A percentile compares a stretch with the other conserved stretches of the same genome.
phyloP scores from a whole-genome alignment of 768 basidiomycete species.

The Podaxis sp. region DNA sequence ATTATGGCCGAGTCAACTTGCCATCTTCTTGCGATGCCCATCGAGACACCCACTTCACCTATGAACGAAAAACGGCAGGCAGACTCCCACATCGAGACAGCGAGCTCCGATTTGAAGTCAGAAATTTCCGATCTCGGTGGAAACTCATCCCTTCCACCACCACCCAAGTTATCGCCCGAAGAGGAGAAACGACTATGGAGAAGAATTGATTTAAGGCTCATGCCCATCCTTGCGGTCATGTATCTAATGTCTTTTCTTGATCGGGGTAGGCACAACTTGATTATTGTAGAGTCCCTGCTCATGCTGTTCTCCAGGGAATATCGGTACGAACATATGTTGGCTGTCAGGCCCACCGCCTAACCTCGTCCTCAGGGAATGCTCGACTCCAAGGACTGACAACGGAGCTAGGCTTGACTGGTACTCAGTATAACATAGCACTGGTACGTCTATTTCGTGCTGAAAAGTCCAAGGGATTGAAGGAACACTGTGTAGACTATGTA shows the following conservation, averaged over 20 bases:
- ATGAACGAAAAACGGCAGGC: not conserved
- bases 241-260: slow-evolving; percentile 65
- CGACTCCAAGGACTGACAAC: slow-evolving; percentile 56
- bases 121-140: slow-evolving; percentile 2
- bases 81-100: not conserved
- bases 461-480: not conserved
- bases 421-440: slow-evolving; percentile 63
- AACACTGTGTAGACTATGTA: slow-evolving; percentile 51
- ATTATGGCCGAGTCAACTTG: not conserved
- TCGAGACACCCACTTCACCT: not conserved
- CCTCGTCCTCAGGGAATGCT: slow-evolving; percentile 48
- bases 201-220: slow-evolving; percentile 53
- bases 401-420: slow-evolving; percentile 51
- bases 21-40: not conserved
- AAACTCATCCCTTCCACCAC: slow-evolving; percentile 1
- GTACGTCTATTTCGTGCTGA: slow-evolving; percentile 25
- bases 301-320: slow-evolving; percentile 40
- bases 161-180: not conserved
- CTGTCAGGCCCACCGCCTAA: not conserved
- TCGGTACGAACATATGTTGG: slow-evolving; percentile 32
- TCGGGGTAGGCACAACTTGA: slow-evolving; percentile 34
- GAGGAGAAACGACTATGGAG: slow-evolving; percentile 45
- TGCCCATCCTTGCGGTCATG: slow-evolving; percentile 56
- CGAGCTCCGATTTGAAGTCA: not conserved
- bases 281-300: not conserved